These are phyloP conservation scores for Linnemannia exigua DNA, from an alignment of 192 early-diverging fungal genomes.

Conservation along the genomic window DNA sequence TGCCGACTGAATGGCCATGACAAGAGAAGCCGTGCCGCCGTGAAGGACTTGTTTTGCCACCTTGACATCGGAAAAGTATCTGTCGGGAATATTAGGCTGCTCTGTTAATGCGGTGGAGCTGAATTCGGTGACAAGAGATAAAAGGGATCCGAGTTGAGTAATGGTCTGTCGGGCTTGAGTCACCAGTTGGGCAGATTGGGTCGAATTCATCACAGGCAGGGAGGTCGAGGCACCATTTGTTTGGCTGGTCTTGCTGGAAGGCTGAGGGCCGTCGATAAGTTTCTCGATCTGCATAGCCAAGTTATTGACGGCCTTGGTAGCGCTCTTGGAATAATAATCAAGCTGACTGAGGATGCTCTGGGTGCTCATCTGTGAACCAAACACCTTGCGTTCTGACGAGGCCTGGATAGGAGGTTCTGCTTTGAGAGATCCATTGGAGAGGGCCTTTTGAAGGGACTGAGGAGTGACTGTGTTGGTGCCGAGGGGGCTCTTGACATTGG, in stretches of 20 bases:
- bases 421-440: constrained; percentile 39
- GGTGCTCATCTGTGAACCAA: constrained; percentile 45
- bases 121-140: constrained; percentile 56
- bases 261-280: constrained; percentile 35
- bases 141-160: constrained; percentile 57
- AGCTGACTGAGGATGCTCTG: constrained; percentile 53
- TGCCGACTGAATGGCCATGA: constrained; percentile 68
- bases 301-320: constrained; percentile 47
- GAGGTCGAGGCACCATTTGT: constrained; percentile 17
- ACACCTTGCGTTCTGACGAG: constrained; percentile 33
- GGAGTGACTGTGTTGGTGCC: constrained; percentile 5
- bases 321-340: constrained; percentile 56
- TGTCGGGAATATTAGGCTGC: constrained; percentile 51
- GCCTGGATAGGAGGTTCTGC: neutral
- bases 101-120: constrained; percentile 40
- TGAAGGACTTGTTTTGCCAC: constrained; percentile 72
- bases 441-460: constrained; percentile 11
- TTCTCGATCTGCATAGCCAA: constrained; percentile 52
- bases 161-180: constrained; percentile 54
- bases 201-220: constrained; percentile 47
- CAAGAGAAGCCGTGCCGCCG: constrained; percentile 71
- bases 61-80: constrained; percentile 62
- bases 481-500: constrained; percentile 44
- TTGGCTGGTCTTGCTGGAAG: neutral
- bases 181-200: constrained; percentile 57